phyloP scores from a whole-genome alignment of 2,329 filamentous ascomycete species.

The Scedosporium aurantiacum region DNA sequence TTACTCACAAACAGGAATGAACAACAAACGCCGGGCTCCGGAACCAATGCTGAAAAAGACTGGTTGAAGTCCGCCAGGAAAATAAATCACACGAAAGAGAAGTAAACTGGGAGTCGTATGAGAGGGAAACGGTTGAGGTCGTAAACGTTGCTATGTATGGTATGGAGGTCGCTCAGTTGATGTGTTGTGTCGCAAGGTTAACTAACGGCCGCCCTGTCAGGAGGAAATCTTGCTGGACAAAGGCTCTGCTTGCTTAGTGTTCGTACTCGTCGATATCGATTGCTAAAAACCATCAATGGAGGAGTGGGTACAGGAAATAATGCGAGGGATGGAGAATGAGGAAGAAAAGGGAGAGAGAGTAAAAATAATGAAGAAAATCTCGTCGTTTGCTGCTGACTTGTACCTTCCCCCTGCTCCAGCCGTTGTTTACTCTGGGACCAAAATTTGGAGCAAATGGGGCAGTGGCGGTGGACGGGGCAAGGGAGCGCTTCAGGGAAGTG shows the following conservation, averaged over 20 bases:
- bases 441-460: background rate
- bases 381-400: background rate
- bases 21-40: constrained; percentile 5
- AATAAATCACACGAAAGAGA: background rate
- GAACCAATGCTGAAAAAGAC: background rate
- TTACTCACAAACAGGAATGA: constrained; percentile 3
- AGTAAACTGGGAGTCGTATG: too few relatives aligned
- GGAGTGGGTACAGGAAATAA: background rate
- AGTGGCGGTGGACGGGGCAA: background rate
- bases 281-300: background rate
- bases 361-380: background rate
- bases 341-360: background rate
- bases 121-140: background rate
- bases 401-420: background rate
- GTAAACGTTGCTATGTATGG: background rate
- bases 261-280: background rate
- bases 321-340: background rate
- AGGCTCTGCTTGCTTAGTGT: background rate
- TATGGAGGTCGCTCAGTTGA: background rate
- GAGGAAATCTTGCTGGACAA: background rate
- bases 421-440: constrained; percentile 2
- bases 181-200: background rate
- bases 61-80: background rate
- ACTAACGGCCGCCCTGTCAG: background rate
- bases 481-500: background rate